A percentile compares a stretch with the other conserved stretches of the same genome.
phyloP scores from a whole-genome alignment of 768 basidiomycete genomes.

The Termitomyces sp. region DNA sequence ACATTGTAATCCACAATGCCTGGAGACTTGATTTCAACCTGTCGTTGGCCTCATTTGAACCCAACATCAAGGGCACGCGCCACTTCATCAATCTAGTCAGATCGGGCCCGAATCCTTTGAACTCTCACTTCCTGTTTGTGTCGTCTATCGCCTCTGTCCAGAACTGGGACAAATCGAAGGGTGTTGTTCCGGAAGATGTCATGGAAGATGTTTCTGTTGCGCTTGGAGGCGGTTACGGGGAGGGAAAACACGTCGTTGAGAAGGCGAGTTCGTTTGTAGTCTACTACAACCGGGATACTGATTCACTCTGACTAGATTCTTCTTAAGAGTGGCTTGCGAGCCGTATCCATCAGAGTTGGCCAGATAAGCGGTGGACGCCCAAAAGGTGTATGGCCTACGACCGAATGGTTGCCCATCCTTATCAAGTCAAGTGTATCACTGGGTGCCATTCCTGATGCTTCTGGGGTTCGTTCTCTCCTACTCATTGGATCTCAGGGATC shows the following conservation, averaged over 20 bases:
- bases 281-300: not conserved
- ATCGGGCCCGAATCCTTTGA: slow-evolving; percentile 17
- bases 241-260: slow-evolving; percentile 35
- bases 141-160: slow-evolving; percentile 31
- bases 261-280: slow-evolving; percentile 21
- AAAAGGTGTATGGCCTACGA: slow-evolving; percentile 35
- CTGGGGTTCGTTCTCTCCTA: slow-evolving; percentile 25
- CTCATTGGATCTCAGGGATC: not conserved
- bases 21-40: slow-evolving; percentile 44
- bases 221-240: slow-evolving; percentile 19
- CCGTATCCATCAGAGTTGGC: slow-evolving; percentile 33
- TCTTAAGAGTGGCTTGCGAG: slow-evolving; percentile 27
- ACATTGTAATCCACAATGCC: slow-evolving; percentile 35
- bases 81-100: slow-evolving; percentile 23
- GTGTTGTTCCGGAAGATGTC: slow-evolving; percentile 17
- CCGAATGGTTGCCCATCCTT: slow-evolving; percentile 39
- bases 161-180: slow-evolving; percentile 19
- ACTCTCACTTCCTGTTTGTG: not conserved
- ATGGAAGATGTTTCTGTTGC: slow-evolving; percentile 20
- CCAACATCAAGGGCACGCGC: not conserved
- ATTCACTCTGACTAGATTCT: slow-evolving; percentile 24
- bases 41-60: slow-evolving; percentile 30
- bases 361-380: slow-evolving; percentile 35
- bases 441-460: slow-evolving; percentile 25
- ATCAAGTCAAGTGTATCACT: slow-evolving; percentile 32